phyloP scores from a whole-genome alignment of 257 asterid species.

The Penstemon eatonii region DNA sequence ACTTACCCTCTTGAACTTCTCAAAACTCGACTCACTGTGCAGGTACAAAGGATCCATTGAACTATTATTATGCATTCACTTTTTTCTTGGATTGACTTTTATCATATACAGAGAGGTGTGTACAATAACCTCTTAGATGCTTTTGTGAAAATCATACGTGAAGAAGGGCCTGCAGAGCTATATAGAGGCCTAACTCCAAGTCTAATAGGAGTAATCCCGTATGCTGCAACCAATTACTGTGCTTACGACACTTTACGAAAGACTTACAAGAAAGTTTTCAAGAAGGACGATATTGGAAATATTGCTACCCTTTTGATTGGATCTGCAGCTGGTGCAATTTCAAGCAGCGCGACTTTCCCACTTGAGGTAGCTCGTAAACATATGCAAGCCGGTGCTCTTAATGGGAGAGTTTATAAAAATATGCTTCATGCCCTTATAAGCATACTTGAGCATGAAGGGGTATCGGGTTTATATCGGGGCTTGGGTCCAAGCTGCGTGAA shows the following conservation, averaged over 20 bases:
- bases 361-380: constrained; percentile 57
- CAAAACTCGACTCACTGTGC: constrained; percentile 58
- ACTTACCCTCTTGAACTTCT: constrained; percentile 60
- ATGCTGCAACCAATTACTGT: constrained; percentile 50
- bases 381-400: constrained; percentile 59
- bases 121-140: constrained; percentile 49
- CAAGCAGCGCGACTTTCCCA: constrained; percentile 57
- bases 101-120: constrained; percentile 46
- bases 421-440: constrained; percentile 51
- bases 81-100: not conserved
- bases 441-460: constrained; percentile 52
- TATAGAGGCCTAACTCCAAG: constrained; percentile 55
- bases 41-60: constrained; percentile 31
- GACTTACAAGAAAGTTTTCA: constrained; percentile 38
- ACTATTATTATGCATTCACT: not conserved
- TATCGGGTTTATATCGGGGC: constrained; percentile 44
- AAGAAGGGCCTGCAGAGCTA: constrained; percentile 55
- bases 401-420: constrained; percentile 45
- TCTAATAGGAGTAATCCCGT: constrained; percentile 54
- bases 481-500: constrained; percentile 62
- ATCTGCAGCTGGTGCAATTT: constrained; percentile 57
- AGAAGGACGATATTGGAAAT: constrained; percentile 47
- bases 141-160: constrained; percentile 42
- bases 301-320: constrained; percentile 55
- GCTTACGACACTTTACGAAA: constrained; percentile 52